A percentile compares a stretch with the other conserved stretches of the same genome.
phyloP scores from a whole-genome alignment of 768 basidiomycete species.

The Suillus paluster region DNA sequence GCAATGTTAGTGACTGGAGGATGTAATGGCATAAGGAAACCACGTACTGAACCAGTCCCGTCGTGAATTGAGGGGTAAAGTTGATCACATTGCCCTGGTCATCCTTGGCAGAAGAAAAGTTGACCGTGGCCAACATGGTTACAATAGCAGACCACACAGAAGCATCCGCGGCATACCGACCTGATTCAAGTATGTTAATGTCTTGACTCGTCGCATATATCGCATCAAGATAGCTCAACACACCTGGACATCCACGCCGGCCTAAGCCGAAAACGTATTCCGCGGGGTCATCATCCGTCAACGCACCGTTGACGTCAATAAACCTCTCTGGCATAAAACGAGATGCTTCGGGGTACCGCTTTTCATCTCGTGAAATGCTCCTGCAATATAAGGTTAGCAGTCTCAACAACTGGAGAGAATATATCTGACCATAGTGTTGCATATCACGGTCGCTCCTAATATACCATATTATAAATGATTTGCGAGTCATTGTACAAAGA shows the following conservation, averaged over 20 bases:
- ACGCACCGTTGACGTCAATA: background rate
- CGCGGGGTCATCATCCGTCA: background rate
- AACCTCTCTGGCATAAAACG: conserved; percentile 9
- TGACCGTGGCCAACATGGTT: conserved; percentile 26
- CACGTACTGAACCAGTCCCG: conserved; percentile 5
- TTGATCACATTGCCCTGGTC: conserved; percentile 26
- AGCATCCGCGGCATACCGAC: conserved; percentile 26
- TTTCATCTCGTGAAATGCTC: conserved; percentile 8
- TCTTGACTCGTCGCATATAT: too few relatives aligned
- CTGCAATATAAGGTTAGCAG: background rate
- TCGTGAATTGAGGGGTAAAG: conserved; percentile 2
- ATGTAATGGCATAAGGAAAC: background rate
- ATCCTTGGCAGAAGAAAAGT: conserved; percentile 23
- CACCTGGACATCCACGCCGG: conserved; percentile 5
- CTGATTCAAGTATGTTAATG: background rate
- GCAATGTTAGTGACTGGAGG: background rate
- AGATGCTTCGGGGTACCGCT: background rate
- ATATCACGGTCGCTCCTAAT: background rate
- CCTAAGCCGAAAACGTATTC: conserved; percentile 7
- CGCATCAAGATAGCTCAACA: background rate
- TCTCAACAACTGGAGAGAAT: background rate
- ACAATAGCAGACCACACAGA: conserved; percentile 29
- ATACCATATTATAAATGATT: background rate
- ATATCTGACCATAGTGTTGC: background rate
- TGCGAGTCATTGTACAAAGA: background rate